Evolutionary conservation across 495 filamentous ascomycete species (phyloP).

Genomic region (Apodospora peruviana): DNA sequence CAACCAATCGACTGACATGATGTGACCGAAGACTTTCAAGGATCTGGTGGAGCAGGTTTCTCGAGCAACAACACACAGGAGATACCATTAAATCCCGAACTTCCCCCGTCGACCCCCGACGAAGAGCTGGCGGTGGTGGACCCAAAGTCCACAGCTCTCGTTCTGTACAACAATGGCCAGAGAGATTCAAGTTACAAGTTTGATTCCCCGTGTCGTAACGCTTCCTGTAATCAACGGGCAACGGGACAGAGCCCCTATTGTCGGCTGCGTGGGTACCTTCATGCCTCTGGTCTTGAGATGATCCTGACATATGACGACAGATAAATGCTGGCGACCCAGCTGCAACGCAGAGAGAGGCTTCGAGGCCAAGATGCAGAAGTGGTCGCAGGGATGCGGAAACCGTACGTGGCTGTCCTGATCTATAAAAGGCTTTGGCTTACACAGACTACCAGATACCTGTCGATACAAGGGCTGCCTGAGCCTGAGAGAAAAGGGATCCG

Average conservation of each 20-base stretch:
- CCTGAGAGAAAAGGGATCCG: neutral
- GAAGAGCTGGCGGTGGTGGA: neutral
- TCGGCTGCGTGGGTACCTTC: neutral
- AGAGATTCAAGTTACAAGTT: no score
- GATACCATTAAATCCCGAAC: no score
- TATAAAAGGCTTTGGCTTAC: no score
- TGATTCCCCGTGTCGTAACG: no score
- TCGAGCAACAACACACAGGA: no score
- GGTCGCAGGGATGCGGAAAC: neutral
- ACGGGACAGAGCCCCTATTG: neutral
- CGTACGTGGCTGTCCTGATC: no score
- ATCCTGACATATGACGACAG: neutral
- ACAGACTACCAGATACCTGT: neutral
- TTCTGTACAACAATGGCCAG: no score
- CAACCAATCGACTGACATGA: no score
- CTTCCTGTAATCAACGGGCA: neutral
- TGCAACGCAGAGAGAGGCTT: neutral
- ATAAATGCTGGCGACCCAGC: neutral
- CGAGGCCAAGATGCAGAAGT: neutral
- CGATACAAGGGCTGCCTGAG: neutral
- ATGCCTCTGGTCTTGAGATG: neutral
- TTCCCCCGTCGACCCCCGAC: no score
- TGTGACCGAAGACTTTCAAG: no score
- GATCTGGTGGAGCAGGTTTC: no score
- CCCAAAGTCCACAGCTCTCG: neutral